Evolutionary conservation across 345 rosid species (phyloP).

Genomic region (Erucastrum elatum): DNA sequence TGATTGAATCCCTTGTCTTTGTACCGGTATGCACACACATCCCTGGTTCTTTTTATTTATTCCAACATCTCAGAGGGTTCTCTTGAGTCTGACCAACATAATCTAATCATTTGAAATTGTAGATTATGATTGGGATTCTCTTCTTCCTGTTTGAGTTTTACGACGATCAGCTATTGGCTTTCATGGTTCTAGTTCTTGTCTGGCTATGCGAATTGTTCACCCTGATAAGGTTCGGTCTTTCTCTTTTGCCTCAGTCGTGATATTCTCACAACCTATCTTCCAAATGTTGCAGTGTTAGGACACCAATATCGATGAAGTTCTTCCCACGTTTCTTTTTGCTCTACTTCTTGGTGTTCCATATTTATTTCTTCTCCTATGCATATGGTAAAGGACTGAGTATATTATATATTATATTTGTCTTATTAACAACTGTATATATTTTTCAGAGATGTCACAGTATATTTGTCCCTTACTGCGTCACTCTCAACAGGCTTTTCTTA

Average conservation of each 20-base stretch:
- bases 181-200: conserved; percentile 96
- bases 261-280: neutral
- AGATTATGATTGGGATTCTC: conserved; percentile 98
- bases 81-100: neutral
- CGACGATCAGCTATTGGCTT: conserved; percentile 97
- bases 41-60: neutral
- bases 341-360: conserved; percentile 96
- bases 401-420: neutral
- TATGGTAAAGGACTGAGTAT: conserved; percentile 57
- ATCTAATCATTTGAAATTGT: conserved; percentile 41
- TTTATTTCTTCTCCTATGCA: conserved; percentile 91
- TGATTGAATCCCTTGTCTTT: conserved; percentile 95
- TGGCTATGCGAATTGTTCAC: conserved; percentile 98
- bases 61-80: neutral
- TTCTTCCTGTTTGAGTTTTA: conserved; percentile 97
- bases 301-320: conserved; percentile 98
- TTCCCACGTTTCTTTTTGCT: conserved; percentile 98
- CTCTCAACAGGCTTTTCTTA: conserved; percentile 80
- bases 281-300: conserved; percentile 74
- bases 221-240: conserved; percentile 66
- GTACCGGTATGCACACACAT: conserved; percentile 65
- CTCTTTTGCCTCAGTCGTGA: too few relatives aligned
- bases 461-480: neutral
- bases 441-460: neutral
- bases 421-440: neutral